Evolutionary conservation across 1,284 basidiomycete genomes (phyloP).

Genomic region (Trametes pubescens): DNA sequence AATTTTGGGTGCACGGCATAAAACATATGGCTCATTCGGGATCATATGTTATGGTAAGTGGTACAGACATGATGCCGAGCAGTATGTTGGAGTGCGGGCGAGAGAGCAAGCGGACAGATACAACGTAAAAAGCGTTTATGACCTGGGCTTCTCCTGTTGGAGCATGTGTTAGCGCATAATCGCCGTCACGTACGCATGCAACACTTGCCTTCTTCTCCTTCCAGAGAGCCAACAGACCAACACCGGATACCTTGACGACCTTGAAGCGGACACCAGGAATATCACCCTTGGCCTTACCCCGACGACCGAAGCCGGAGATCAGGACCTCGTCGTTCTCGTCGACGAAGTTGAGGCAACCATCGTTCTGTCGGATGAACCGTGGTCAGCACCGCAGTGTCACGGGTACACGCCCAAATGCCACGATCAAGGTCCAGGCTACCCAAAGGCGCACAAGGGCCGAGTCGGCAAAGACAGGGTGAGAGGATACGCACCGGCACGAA

Average conservation of each 20-base stretch:
- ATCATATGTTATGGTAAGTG: slow-evolving; percentile 52
- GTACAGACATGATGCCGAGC: slow-evolving; percentile 36
- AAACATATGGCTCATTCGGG: slow-evolving; percentile 43
- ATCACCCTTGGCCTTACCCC: slow-evolving; percentile 99
- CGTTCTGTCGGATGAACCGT: slow-evolving; percentile 69
- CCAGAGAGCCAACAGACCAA: slow-evolving; percentile 97
- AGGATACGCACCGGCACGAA: slow-evolving; percentile 65
- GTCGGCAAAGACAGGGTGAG: slow-evolving; percentile 9
- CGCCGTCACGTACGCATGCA: neutral
- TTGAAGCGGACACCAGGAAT: slow-evolving; percentile 98
- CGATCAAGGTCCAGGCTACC: slow-evolving; percentile 27
- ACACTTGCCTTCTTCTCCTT: slow-evolving; percentile 95
- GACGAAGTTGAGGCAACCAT: slow-evolving; percentile 98
- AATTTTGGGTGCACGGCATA: slow-evolving; percentile 26
- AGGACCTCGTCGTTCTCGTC: slow-evolving; percentile 99
- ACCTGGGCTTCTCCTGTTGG: slow-evolving; percentile 87
- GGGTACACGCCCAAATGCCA: slow-evolving; percentile 5
- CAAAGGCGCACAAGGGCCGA: slow-evolving; percentile 17
- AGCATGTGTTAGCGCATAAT: slow-evolving; percentile 12
- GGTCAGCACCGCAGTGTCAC: slow-evolving; percentile 23
- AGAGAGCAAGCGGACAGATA: slow-evolving; percentile 29
- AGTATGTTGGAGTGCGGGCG: slow-evolving; percentile 28
- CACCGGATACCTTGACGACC: slow-evolving; percentile 99
- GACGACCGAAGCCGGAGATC: slow-evolving; percentile 99
- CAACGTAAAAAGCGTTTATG: slow-evolving; percentile 57